These are phyloP conservation scores for Pseudogymnoascus sp. DNA, from an alignment of 2,329 filamentous ascomycete genomes.

Conservation along the genomic window DNA sequence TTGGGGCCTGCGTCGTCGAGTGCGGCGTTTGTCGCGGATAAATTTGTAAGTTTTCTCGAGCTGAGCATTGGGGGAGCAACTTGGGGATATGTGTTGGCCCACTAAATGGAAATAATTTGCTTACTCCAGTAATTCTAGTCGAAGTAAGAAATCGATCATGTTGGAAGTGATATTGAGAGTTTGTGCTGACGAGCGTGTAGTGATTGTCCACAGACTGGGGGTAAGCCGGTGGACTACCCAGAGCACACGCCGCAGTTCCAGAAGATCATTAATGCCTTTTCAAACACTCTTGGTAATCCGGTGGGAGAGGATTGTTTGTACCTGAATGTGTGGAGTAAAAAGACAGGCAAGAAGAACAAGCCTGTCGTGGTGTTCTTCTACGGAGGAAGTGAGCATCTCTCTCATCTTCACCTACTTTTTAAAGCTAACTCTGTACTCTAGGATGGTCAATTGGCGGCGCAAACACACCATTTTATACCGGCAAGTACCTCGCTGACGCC, in stretches of 20 bases:
- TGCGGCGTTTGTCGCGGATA: neutral
- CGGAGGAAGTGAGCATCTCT: neutral
- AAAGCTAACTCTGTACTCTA: neutral
- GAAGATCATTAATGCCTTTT: neutral
- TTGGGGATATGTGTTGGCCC: neutral
- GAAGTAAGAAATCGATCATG: neutral
- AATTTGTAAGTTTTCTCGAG: neutral
- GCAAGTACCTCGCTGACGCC: conserved; percentile 14
- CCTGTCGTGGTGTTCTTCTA: neutral
- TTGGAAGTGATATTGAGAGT: neutral
- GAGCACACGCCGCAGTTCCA: neutral
- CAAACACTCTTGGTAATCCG: neutral
- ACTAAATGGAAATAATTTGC: neutral
- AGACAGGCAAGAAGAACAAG: neutral
- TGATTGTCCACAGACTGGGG: neutral
- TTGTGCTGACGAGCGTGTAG: neutral
- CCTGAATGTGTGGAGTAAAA: conserved; percentile 10
- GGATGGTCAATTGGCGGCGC: neutral
- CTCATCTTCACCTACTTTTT: neutral
- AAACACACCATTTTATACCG: neutral
- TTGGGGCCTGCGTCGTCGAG: neutral
- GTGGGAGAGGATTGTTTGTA: conserved; percentile 13
- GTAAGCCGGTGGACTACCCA: neutral
- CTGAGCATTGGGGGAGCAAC: neutral
- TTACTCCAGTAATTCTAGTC: neutral